Percentiles rank a stretch among this genome's conserved stretches.
phyloP scores from a whole-genome alignment of 192 early-diverging fungal genomes.

The Backusella australiensis region DNA sequence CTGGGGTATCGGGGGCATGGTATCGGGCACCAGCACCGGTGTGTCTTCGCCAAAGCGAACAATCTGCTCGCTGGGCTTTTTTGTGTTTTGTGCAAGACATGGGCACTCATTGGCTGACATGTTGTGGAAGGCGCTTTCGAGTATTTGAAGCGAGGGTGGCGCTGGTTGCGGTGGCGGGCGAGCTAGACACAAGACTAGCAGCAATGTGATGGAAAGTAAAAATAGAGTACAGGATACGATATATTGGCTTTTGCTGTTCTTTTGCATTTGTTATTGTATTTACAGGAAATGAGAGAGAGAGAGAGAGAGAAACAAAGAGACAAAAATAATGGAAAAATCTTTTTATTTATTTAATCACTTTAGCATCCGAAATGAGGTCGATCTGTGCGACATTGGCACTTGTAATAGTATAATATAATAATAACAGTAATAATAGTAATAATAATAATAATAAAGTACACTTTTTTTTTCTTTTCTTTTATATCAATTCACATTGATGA shows the following conservation, averaged over 20 bases:
- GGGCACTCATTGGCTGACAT: neutral
- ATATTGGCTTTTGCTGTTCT: neutral
- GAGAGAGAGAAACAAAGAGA: neutral
- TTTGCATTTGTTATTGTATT: neutral
- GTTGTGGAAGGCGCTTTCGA: neutral
- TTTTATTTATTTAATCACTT: neutral
- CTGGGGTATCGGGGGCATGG: neutral
- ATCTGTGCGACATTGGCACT: too few species aligned
- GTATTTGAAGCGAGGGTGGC: neutral
- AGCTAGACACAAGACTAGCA: neutral
- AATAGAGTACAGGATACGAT: neutral
- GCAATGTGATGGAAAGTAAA: neutral
- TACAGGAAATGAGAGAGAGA: neutral
- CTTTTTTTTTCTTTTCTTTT: neutral
- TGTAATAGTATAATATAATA: too few species aligned
- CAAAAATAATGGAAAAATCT: neutral
- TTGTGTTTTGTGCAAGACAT: neutral
- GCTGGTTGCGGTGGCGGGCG: neutral
- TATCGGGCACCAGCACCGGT: slow-evolving; percentile 15
- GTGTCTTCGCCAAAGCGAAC: neutral
- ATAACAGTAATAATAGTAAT: neutral
- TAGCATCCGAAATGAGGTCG: neutral
- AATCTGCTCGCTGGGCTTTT: neutral
- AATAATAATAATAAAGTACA: neutral
- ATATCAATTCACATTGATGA: slow-evolving; percentile 11